phyloP scores from a whole-genome alignment of 768 basidiomycete species.

The Leccinellum albellum region DNA sequence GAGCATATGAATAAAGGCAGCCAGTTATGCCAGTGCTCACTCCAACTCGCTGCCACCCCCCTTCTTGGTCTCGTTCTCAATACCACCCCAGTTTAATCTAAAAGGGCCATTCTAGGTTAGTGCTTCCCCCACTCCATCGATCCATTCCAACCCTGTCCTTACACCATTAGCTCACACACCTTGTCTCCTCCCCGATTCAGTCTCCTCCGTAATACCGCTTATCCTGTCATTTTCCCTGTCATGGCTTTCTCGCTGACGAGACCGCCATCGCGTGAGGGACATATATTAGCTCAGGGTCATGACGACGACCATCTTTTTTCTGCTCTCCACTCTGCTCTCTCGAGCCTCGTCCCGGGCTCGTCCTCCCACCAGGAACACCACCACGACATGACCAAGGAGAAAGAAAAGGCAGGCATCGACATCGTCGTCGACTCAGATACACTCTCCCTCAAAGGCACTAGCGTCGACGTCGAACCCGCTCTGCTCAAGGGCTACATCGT shows the following conservation, averaged over 20 bases:
- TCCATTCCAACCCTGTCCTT: not conserved
- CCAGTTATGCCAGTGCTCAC: not conserved
- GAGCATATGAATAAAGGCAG: not conserved
- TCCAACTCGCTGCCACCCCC: not conserved
- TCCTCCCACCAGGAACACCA: constrained; percentile 21
- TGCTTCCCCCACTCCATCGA: not conserved
- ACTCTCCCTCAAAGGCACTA: constrained; percentile 72
- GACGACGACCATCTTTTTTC: constrained; percentile 35
- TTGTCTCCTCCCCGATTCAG: constrained; percentile 3
- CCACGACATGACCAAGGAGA: constrained; percentile 43
- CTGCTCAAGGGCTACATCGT: constrained; percentile 78
- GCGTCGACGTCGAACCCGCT: constrained; percentile 79
- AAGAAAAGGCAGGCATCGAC: constrained; percentile 58
- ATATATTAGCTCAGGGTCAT: constrained; percentile 22
- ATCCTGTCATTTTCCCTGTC: constrained; percentile 12
- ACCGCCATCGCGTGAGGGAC: constrained; percentile 23
- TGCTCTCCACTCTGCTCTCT: constrained; percentile 38
- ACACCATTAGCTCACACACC: not conserved
- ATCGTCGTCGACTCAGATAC: constrained; percentile 70
- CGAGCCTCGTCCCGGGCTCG: constrained; percentile 23
- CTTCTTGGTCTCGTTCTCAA: not conserved
- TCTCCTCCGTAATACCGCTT: constrained; percentile 3
- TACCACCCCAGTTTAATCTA: not conserved
- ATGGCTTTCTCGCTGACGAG: constrained; percentile 36
- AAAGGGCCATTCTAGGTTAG: not conserved